A percentile compares a stretch with the other conserved stretches of the same genome.
These are phyloP conservation scores for Meredithiella fracta DNA, from an alignment of 2,329 filamentous ascomycete species.

Conservation along the genomic window DNA sequence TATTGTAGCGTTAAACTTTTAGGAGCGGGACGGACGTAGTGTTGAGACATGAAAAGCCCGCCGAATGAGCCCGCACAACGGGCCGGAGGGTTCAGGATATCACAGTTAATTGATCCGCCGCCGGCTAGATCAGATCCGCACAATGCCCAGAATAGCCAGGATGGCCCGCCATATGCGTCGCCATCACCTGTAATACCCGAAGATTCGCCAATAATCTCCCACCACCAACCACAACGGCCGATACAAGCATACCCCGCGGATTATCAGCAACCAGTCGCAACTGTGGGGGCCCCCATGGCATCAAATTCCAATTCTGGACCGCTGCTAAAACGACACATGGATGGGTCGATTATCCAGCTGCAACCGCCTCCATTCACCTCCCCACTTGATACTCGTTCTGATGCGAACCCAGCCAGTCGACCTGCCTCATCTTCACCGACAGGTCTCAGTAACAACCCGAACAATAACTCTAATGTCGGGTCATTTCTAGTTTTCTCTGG, in stretches of 20 bases:
- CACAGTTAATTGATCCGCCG: neutral
- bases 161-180: neutral
- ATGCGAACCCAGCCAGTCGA: neutral
- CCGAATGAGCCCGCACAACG: neutral
- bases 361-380: neutral
- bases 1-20: neutral
- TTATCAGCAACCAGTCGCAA: neutral
- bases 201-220: too few species aligned
- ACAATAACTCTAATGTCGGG: neutral
- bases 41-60: neutral
- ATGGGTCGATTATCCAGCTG: neutral
- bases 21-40: neutral
- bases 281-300: neutral
- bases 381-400: neutral
- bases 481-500: neutral
- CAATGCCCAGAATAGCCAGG: neutral
- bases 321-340: neutral
- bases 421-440: neutral
- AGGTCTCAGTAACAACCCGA: neutral
- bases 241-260: neutral
- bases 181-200: neutral
- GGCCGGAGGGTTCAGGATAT: neutral
- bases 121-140: neutral
- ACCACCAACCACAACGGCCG: too few species aligned
- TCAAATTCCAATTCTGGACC: neutral